Percentiles rank a stretch among this genome's conserved stretches.
Conservation (phyloP, 306 rosid genomes). For the Spatholobus suberectus region DNA sequence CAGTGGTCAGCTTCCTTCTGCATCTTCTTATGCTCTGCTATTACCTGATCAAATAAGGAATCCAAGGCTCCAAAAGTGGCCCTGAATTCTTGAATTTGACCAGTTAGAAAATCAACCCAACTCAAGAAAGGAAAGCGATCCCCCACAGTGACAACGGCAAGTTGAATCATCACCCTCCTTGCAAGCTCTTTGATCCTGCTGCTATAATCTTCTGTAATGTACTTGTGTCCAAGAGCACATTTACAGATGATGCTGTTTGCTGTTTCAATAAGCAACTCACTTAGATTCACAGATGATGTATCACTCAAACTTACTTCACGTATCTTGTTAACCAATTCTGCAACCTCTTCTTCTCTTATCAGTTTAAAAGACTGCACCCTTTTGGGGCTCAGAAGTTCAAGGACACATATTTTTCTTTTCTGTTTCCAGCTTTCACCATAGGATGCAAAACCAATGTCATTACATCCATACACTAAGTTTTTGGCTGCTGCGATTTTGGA, state of each 20-base stretch:
- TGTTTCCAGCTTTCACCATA: neutral
- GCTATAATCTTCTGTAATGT: neutral
- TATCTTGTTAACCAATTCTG: neutral
- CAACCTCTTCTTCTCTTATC: neutral
- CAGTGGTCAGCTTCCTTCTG: neutral
- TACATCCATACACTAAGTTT: slow-evolving; percentile 8
- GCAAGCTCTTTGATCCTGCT: neutral
- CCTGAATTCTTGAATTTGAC: neutral
- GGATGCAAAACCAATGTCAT: slow-evolving; percentile 16
- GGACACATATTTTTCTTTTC: slow-evolving; percentile 23
- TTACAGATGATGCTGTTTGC: neutral
- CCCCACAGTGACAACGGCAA: neutral
- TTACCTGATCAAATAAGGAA: slow-evolving; percentile 9
- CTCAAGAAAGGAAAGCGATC: slow-evolving; percentile 21
- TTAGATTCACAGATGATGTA: neutral
- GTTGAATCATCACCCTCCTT: neutral
- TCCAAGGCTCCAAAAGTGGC: neutral
- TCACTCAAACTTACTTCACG: neutral
- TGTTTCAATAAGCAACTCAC: neutral
- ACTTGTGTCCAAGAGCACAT: neutral
- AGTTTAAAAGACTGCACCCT: slow-evolving; percentile 1
- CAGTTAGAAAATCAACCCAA: slow-evolving; percentile 32
- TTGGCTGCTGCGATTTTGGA: neutral
- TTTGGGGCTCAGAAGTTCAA: slow-evolving; percentile 22
- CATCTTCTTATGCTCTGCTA: slow-evolving; percentile 1